phyloP scores from a whole-genome alignment of 106 monocot genomes.

The Dioscorea alata region DNA sequence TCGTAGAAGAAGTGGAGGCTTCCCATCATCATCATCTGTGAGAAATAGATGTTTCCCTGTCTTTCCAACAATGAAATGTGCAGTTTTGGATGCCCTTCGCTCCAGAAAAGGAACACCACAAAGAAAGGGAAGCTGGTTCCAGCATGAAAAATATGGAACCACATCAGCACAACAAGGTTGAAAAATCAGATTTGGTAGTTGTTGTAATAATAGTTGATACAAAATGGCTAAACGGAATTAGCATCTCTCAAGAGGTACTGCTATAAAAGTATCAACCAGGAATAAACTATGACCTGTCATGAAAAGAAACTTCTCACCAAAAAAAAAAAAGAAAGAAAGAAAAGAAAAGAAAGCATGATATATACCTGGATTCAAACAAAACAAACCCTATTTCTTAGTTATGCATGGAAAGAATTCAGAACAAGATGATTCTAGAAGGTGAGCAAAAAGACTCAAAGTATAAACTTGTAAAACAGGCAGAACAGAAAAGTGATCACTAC shows the following conservation, averaged over 20 bases:
- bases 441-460: too few relatives aligned
- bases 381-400: too few relatives aligned
- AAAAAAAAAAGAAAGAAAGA: too few relatives aligned
- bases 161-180: background rate
- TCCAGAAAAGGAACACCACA: slow-evolving; percentile 69
- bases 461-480: too few relatives aligned
- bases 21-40: slow-evolving; percentile 67
- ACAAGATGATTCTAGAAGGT: too few relatives aligned
- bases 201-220: background rate
- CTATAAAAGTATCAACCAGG: background rate
- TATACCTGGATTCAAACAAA: background rate
- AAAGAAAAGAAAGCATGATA: background rate
- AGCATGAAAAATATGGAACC: background rate
- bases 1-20: slow-evolving; percentile 52
- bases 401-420: too few relatives aligned
- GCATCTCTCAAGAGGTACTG: too few relatives aligned
- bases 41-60: slow-evolving; percentile 80
- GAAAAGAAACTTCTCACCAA: background rate
- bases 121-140: slow-evolving; percentile 54
- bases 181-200: too few relatives aligned
- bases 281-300: background rate
- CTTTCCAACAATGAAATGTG: slow-evolving; percentile 69
- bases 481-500: too few relatives aligned
- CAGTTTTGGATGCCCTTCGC: slow-evolving; percentile 47
- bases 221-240: background rate